Conservation (phyloP, 768 basidiomycete genomes). For the Pisolithus albus region DNA sequence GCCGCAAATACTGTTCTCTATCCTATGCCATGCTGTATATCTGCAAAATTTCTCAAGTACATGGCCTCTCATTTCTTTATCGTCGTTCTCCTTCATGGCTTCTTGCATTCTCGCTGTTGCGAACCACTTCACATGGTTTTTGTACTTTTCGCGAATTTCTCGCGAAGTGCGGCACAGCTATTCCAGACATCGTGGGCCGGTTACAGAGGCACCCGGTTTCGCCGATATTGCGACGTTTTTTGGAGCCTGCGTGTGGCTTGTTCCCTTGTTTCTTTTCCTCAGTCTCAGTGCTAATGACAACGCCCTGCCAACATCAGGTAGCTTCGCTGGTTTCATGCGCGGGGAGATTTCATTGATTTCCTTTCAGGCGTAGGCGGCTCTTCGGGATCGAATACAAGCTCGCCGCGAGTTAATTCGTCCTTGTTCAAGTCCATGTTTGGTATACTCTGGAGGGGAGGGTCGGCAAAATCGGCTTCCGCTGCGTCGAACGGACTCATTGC, state of each 20-base stretch:
- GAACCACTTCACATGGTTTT: constrained; percentile 97
- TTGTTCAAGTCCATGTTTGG: constrained; percentile 63
- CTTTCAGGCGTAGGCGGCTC: constrained; percentile 12
- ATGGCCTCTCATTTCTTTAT: constrained; percentile 92
- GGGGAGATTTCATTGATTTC: neutral
- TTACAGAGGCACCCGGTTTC: constrained; percentile 40
- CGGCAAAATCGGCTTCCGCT: constrained; percentile 37
- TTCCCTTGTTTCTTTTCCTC: constrained; percentile 90
- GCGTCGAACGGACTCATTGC: constrained; percentile 67
- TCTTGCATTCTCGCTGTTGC: constrained; percentile 80
- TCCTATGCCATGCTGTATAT: constrained; percentile 81
- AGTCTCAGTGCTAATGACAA: constrained; percentile 97
- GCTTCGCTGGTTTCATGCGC: constrained; percentile 4
- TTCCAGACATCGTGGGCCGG: constrained; percentile 39
- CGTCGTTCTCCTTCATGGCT: constrained; percentile 74
- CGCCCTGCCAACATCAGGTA: constrained; percentile 74
- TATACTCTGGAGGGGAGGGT: constrained; percentile 33
- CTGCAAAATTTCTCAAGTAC: constrained; percentile 82
- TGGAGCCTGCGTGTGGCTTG: constrained; percentile 78
- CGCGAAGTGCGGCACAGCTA: constrained; percentile 51
- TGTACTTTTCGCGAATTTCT: constrained; percentile 75
- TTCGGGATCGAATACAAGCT: constrained; percentile 18
- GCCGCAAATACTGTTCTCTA: constrained; percentile 68
- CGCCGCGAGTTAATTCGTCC: constrained; percentile 47
- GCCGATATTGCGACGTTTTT: constrained; percentile 81